Evolutionary conservation across 306 rosid genomes (phyloP), one percentile per base, ranked within the genome.

Genomic region (Rosa chinensis): DNA sequence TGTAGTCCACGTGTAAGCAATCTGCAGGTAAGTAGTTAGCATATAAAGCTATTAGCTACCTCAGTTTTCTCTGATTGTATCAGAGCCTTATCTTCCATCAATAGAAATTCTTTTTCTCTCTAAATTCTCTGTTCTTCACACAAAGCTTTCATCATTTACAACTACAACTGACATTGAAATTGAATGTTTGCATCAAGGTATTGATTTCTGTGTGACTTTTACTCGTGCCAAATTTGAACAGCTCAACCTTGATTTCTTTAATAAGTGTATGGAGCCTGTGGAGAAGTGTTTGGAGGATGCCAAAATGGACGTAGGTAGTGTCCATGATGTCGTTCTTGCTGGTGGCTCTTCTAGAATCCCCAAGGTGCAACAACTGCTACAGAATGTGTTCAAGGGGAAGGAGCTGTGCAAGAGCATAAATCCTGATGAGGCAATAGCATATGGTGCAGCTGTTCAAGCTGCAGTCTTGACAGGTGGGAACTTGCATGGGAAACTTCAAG

Each of bases 341-440:
- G 67, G 67, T 61, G 67, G 67, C 3, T 61, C 67, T 3, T 61
- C 67, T 10, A 61, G 67, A 61, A 61, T 25, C 25, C 67, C 66
- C 37, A 61, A 25, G 1, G 67, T 61, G 67, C 67, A 61, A 10
- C 18, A 61, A 10, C 67, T 25, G 0, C 17, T 61, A 2, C 67
- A 61, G 35, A 21, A 32, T 32, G 35, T 32, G 35, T 32, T 32
- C 35, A 32, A 32, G 35, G 35, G 35, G 35, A 32, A 32, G 17
- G 18, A 10, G 39, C 18, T 61, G 18, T 61, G 35, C 35, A 32
- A 32, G 35, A 32, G 35, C 35, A 32, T 32, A 32, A 32, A 32
- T 32, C 35, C 35, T 32, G 35, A 32, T 32, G 35, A 32, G 35
- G 35, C 35, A 32, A 32, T 32, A 10, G 67, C 67, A 5, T 11